A percentile compares a stretch with the other conserved stretches of the same genome.
These are phyloP conservation scores for Pythium grandisporangium DNA, from an alignment of 352 stramenopile species.

Conservation along the genomic window DNA sequence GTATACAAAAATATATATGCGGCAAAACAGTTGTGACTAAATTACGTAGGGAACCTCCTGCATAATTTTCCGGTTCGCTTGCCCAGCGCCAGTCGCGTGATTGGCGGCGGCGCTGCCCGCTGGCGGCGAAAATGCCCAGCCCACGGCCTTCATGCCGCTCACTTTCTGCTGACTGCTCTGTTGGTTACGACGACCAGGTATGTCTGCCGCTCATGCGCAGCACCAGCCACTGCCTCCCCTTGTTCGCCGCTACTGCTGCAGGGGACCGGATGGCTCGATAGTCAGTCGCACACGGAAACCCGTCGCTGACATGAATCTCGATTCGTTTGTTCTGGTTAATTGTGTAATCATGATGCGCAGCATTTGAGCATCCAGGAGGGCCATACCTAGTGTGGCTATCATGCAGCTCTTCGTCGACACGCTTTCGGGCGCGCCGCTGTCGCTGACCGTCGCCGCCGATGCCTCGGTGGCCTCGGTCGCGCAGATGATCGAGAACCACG, in stretches of 20 bases:
- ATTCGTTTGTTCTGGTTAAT: no score
- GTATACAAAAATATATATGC: no score
- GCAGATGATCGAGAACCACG: conserved; percentile 91
- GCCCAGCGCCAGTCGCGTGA: no score
- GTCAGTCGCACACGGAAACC: no score
- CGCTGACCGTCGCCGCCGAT: conserved; percentile 68
- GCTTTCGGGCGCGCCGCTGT: conserved; percentile 77
- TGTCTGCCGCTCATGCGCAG: conserved; percentile 5
- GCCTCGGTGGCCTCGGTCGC: conserved; percentile 90
- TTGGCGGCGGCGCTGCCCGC: no score
- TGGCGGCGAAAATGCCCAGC: no score
- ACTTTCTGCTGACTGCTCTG: conserved; percentile 92
- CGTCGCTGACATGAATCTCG: no score
- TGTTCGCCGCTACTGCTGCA: not conserved
- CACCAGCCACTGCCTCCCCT: no score
- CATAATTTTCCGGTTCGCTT: no score
- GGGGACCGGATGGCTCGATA: not conserved
- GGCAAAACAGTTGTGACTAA: no score
- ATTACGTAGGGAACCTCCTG: no score
- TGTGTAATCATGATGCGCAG: no score
- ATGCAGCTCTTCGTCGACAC: conserved; percentile 96
- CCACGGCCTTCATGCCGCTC: conserved; percentile 15
- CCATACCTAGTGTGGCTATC: conserved; percentile 63
- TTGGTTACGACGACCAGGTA: conserved; percentile 75
- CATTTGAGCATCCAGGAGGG: conserved; percentile 91